Evolutionary conservation across 352 stramenopile species (phyloP), one percentile per base, ranked within the genome.

Genomic region (Pythium aquatile): DNA sequence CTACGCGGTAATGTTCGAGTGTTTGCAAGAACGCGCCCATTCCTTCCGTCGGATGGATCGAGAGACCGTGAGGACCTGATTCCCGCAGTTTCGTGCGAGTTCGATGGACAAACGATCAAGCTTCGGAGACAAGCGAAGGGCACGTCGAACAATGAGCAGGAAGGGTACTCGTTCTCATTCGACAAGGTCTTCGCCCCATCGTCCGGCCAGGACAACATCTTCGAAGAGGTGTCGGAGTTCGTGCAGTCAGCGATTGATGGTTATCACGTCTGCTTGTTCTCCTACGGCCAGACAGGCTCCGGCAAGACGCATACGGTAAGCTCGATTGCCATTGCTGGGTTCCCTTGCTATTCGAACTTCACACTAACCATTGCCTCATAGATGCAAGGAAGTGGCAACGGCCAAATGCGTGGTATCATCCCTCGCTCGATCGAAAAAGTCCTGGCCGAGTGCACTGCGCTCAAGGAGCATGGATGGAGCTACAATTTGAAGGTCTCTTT

Each of bases 1-100:
- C 78, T 99, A 26, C 88, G 97, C 53, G 98, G 98, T 58, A 99
- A 99, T 66, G 97, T 99, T 55, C 87, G 98, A 55, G 98, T 99
- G 2, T 99, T 98, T 76, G 96, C 92, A 1, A 83, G 96, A 61
- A 96, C 98, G 48, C 81, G 96, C 14, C 96, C 96, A 10, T 93
- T 98, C 66, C 66, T 98, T 10, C 79, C 87, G 16, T 90, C 83
- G 1, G 93, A 98, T 63, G 71, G 71, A 54, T 75, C 20, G 4
- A 39, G 67, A 32, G 67, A 97, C 53, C 54, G 60, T 2, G 61
- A 72, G 7, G 53, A 55, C 48, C 61, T 70, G 7, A 74, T 77
- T 17, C 73, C 69, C 54, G 70, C 69, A 6, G 74, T 78, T 6
- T 79, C 74, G 39, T 91, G 81, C 35, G 82, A 93, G 57, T 88